phyloP scores from a whole-genome alignment of 345 rosid genomes.

The Camelina neglecta region DNA sequence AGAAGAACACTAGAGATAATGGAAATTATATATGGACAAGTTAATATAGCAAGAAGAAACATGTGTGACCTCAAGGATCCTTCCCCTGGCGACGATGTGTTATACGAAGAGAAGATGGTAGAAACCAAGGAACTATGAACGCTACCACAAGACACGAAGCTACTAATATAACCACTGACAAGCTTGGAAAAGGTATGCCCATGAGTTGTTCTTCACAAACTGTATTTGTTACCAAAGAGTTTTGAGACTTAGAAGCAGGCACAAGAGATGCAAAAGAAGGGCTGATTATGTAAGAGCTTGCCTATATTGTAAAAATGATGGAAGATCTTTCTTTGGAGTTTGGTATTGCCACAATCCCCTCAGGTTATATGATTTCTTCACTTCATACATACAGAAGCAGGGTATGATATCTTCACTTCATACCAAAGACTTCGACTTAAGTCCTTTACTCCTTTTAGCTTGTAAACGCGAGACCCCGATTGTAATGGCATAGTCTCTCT shows the following conservation, averaged over 20 bases:
- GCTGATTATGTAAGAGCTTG: conserved; percentile 16
- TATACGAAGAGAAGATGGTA: conserved; percentile 48
- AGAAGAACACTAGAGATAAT: conserved; percentile 5
- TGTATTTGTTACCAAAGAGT: conserved; percentile 37
- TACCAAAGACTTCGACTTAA: conserved; percentile 62
- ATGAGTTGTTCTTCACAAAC: conserved; percentile 68
- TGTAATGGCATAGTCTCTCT: conserved; percentile 56
- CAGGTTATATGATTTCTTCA: conserved; percentile 35
- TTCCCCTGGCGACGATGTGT: too few species aligned
- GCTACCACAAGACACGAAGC: conserved; percentile 58
- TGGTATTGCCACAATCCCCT: conserved; percentile 66
- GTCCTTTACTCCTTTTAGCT: conserved; percentile 45
- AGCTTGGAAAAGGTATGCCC: conserved; percentile 69
- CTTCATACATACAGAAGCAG: too few species aligned
- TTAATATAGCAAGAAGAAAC: neutral
- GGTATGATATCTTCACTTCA: conserved; percentile 28
- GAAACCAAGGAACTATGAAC: conserved; percentile 54
- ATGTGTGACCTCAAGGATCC: too few species aligned
- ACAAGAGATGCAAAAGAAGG: neutral
- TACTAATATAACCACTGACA: conserved; percentile 58
- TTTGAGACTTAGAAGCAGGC: neutral
- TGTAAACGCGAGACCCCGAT: conserved; percentile 56
- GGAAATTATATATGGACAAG: neutral
- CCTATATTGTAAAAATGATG: conserved; percentile 66
- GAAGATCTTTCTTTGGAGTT: conserved; percentile 53